A percentile compares a stretch with the other conserved stretches of the same genome.
These are phyloP conservation scores for Tanacetum coccineum DNA, from an alignment of 129 eudicot genomes.

Conservation along the genomic window DNA sequence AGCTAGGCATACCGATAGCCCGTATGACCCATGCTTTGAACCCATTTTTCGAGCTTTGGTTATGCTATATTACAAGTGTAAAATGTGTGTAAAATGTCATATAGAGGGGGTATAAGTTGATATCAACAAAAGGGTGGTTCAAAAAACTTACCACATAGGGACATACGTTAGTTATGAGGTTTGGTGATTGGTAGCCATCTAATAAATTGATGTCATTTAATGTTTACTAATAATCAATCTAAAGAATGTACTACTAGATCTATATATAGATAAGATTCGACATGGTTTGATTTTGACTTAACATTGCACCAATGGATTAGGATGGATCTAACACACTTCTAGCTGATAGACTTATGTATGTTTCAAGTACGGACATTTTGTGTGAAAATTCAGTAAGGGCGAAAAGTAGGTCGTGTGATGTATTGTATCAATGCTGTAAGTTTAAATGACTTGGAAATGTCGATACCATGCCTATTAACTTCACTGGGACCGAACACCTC, in stretches of 20 bases:
- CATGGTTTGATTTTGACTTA: neutral
- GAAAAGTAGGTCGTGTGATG: too few relatives aligned
- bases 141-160: neutral
- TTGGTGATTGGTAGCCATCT: constrained; percentile 18
- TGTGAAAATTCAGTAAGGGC: too few relatives aligned
- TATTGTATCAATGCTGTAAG: too few relatives aligned
- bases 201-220: constrained; percentile 6
- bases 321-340: too few relatives aligned
- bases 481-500: too few relatives aligned
- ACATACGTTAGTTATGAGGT: constrained; percentile 13
- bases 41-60: neutral
- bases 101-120: constrained; percentile 3
- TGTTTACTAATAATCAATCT: neutral
- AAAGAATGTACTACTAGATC: neutral
- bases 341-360: too few relatives aligned
- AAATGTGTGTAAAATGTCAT: neutral
- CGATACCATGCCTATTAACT: too few relatives aligned
- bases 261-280: neutral
- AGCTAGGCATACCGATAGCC: constrained; percentile 3
- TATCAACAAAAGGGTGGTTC: constrained; percentile 2
- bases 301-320: neutral
- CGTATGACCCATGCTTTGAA: neutral
- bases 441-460: too few relatives aligned
- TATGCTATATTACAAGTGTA: neutral
- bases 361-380: too few relatives aligned